Conservation (phyloP, 768 basidiomycete genomes). For the Lanmaoa rubissima region DNA sequence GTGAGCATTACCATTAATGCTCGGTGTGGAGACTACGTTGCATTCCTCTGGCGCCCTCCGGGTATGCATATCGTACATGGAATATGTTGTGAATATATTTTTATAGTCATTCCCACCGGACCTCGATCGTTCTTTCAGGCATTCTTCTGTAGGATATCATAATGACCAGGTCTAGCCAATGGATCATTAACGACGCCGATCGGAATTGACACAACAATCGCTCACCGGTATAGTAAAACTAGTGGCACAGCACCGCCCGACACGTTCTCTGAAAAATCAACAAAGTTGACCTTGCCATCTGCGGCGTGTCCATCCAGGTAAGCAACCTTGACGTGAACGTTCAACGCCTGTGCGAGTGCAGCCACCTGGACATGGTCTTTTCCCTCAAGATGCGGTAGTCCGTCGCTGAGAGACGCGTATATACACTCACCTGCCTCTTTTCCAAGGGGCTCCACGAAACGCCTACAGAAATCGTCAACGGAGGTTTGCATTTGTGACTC, state of each 20-base stretch:
- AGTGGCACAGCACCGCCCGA: slow-evolving; percentile 50
- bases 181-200: not conserved
- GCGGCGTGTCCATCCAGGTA: slow-evolving; percentile 70
- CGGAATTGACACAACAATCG: not conserved
- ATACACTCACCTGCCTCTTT: slow-evolving; percentile 64
- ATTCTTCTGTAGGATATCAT: slow-evolving; percentile 56
- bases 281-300: slow-evolving; percentile 59
- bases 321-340: slow-evolving; percentile 68
- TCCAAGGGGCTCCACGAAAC: slow-evolving; percentile 73
- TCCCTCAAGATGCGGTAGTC: not conserved
- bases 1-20: not conserved
- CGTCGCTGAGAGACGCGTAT: not conserved
- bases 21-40: not conserved
- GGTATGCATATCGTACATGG: slow-evolving; percentile 16
- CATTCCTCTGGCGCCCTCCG: not conserved
- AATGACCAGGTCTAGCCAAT: slow-evolving; percentile 74
- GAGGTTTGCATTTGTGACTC: slow-evolving; percentile 60
- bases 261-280: slow-evolving; percentile 55
- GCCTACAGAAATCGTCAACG: slow-evolving; percentile 67
- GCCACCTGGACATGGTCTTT: slow-evolving; percentile 80
- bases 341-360: slow-evolving; percentile 68
- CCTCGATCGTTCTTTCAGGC: slow-evolving; percentile 2
- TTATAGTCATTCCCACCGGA: not conserved
- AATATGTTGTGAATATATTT: not conserved
- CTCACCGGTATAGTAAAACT: slow-evolving; percentile 73